Evolutionary conservation across 441 rosid genomes (phyloP).

Genomic region (Biscutella auriculata): DNA sequence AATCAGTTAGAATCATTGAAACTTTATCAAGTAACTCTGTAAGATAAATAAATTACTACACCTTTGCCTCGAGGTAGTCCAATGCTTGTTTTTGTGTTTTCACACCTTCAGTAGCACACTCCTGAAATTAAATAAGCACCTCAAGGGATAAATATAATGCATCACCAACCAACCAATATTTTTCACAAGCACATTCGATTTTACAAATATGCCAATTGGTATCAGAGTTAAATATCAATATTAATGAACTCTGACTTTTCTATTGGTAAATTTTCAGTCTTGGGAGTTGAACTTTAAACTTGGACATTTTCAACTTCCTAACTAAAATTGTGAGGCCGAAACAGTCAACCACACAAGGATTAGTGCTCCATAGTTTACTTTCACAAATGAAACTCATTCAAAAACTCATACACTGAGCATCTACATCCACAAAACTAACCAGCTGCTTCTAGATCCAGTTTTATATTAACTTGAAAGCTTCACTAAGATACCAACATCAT

Average conservation of each 20-base stretch:
- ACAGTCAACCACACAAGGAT: neutral
- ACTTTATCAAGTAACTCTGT: neutral
- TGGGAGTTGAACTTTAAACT: neutral
- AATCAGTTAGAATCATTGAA: neutral
- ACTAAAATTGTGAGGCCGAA: neutral
- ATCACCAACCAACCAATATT: neutral
- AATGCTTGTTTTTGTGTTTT: constrained; percentile 59
- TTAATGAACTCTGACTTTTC: neutral
- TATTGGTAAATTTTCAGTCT: neutral
- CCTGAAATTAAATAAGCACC: constrained; percentile 37
- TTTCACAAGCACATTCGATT: neutral
- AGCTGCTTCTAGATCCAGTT: neutral
- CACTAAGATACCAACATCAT: constrained; percentile 4
- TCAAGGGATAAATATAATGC: neutral
- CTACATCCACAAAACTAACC: neutral
- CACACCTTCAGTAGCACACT: constrained; percentile 51
- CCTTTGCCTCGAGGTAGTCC: constrained; percentile 72
- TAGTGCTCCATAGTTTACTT: neutral
- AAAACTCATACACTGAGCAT: neutral
- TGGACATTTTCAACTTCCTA: neutral
- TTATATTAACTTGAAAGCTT: constrained; percentile 5
- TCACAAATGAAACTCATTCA: neutral
- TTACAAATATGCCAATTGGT: neutral
- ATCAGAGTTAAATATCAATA: neutral
- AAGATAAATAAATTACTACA: constrained; percentile 17